Conservation (phyloP, 257 asterid species). For the Rauvolfia tetraphylla region DNA sequence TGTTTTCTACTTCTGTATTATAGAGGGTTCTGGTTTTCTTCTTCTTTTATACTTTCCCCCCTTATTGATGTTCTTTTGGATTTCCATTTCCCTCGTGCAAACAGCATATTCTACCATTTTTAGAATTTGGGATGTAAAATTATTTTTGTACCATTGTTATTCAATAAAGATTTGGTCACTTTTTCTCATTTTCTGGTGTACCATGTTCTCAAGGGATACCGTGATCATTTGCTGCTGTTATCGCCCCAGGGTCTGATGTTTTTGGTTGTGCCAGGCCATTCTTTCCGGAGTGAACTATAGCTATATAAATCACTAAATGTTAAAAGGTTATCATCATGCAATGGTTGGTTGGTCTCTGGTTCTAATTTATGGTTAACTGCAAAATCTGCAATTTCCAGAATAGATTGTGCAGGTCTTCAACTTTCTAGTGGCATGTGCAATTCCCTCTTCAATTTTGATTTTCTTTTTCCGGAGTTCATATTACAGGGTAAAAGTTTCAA, state of each 20-base stretch:
- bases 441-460: not conserved
- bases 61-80: constrained; percentile 11
- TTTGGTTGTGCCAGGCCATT: not conserved
- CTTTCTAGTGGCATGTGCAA: not conserved
- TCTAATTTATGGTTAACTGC: not conserved
- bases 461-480: not conserved
- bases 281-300: no score
- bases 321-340: not conserved
- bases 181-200: not conserved
- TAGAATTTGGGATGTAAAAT: constrained; percentile 16
- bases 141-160: constrained; percentile 13
- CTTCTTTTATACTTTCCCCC: not conserved
- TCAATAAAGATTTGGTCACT: constrained; percentile 11
- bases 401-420: not conserved
- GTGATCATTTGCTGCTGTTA: not conserved
- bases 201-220: not conserved
- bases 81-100: not conserved
- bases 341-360: not conserved
- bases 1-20: constrained; percentile 13
- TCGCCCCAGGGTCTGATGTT: not conserved
- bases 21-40: constrained; percentile 20
- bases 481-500: not conserved
- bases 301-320: not conserved
- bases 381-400: not conserved
- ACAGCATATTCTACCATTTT: constrained; percentile 5